Percentiles rank a stretch among this genome's conserved stretches.
Conservation (phyloP, 129 eudicot genomes). For the Apium graveolens region DNA sequence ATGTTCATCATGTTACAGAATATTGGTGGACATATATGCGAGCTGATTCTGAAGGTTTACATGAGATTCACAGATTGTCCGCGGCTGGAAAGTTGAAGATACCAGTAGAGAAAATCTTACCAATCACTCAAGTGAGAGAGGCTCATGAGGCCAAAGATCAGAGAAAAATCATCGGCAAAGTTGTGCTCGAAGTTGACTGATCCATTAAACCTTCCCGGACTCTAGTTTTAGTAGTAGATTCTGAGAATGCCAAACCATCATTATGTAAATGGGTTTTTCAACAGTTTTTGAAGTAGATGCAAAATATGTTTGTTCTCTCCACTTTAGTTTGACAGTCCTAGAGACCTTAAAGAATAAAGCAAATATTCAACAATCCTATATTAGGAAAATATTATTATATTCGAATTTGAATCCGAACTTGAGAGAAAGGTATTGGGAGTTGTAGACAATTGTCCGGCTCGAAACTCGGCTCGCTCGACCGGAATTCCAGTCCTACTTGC, state of each 20-base stretch:
- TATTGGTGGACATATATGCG: slow-evolving; percentile 97
- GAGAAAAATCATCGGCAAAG: slow-evolving; percentile 69
- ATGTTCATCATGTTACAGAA: slow-evolving; percentile 31
- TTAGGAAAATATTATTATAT: not conserved
- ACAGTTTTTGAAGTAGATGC: slow-evolving; percentile 2
- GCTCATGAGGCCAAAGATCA: slow-evolving; percentile 92
- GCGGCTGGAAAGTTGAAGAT: slow-evolving; percentile 68
- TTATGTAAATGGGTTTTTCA: slow-evolving; percentile 7
- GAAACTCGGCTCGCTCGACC: no score
- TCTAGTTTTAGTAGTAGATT: not conserved
- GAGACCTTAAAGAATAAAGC: not conserved
- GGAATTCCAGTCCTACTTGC: no score
- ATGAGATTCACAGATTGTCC: slow-evolving; percentile 57
- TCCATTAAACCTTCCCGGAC: not conserved
- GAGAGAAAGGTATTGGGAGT: no score
- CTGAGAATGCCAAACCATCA: not conserved
- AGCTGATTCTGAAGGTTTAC: slow-evolving; percentile 80
- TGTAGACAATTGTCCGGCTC: no score
- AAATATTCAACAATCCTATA: not conserved
- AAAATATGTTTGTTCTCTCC: not conserved
- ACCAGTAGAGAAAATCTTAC: slow-evolving; percentile 73
- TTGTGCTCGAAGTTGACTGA: slow-evolving; percentile 69
- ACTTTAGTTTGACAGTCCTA: not conserved
- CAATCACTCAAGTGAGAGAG: slow-evolving; percentile 67
- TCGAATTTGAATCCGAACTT: no score